Percentiles rank a stretch among this genome's conserved stretches.
phyloP scores from a whole-genome alignment of 1,139 yeast species.

The Geotrichum bryndzae region DNA sequence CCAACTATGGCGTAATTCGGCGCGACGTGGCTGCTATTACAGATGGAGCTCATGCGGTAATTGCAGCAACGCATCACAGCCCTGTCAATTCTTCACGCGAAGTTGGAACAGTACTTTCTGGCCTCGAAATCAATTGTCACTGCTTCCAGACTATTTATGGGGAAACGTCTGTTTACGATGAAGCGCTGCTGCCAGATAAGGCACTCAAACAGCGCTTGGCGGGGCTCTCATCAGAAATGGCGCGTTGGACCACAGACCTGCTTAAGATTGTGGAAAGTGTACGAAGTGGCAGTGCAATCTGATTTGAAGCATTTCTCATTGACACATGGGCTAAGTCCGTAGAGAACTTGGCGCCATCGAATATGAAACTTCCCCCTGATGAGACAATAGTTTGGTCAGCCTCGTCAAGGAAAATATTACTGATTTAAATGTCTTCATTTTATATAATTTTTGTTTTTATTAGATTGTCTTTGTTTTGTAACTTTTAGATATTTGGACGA shows the following conservation, averaged over 20 bases:
- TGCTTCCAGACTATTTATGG: slow-evolving; percentile 46
- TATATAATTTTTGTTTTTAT: no score
- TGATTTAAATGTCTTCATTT: no score
- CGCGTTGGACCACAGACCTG: slow-evolving; percentile 82
- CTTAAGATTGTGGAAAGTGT: neutral
- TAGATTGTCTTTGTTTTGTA: no score
- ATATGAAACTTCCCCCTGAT: no score
- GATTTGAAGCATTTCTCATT: no score
- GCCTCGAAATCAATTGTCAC: slow-evolving; percentile 75
- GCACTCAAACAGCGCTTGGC: slow-evolving; percentile 89
- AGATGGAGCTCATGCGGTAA: slow-evolving; percentile 75
- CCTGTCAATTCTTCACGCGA: slow-evolving; percentile 39
- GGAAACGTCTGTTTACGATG: slow-evolving; percentile 23
- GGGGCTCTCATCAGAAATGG: slow-evolving; percentile 92
- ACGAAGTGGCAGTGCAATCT: neutral
- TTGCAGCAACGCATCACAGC: slow-evolving; percentile 60
- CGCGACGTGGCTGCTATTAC: slow-evolving; percentile 69
- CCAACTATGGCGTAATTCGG: slow-evolving; percentile 69
- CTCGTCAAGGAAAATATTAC: no score
- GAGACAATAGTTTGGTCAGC: no score
- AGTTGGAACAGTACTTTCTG: slow-evolving; percentile 83
- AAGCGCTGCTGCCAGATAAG: slow-evolving; percentile 64
- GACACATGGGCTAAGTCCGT: no score
- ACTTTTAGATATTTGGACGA: no score
- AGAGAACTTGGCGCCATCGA: no score